These are phyloP conservation scores for Penicillium polonicum DNA, from an alignment of 2,329 filamentous ascomycete species.

Conservation along the genomic window DNA sequence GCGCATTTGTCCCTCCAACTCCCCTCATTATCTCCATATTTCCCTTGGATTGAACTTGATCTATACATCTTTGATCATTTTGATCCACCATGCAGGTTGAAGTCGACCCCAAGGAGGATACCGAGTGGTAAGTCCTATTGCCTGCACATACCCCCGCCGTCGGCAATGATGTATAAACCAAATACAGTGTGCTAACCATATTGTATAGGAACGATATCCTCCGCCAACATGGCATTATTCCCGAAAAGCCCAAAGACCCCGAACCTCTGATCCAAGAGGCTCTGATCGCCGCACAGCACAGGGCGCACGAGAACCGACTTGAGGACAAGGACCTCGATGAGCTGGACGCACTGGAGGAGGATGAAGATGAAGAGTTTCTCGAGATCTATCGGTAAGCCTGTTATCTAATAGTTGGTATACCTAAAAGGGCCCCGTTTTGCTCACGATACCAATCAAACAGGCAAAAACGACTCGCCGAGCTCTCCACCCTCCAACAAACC, in stretches of 20 bases:
- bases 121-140: slow-evolving; percentile 72
- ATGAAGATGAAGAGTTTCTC: slow-evolving; percentile 90
- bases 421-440: neutral
- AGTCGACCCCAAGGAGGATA: slow-evolving; percentile 93
- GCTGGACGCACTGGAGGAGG: slow-evolving; percentile 87
- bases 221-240: slow-evolving; percentile 92
- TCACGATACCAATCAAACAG: slow-evolving; percentile 33
- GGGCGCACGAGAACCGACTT: slow-evolving; percentile 87
- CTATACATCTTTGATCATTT: neutral
- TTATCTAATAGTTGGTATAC: neutral
- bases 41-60: neutral
- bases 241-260: slow-evolving; percentile 94
- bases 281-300: slow-evolving; percentile 73
- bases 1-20: slow-evolving; percentile 7
- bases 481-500: slow-evolving; percentile 71
- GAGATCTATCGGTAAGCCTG: slow-evolving; percentile 68
- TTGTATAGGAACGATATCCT: slow-evolving; percentile 88
- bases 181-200: slow-evolving; percentile 14
- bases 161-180: slow-evolving; percentile 11
- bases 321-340: slow-evolving; percentile 95
- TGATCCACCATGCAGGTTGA: slow-evolving; percentile 65
- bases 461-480: slow-evolving; percentile 80
- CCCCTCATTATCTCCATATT: slow-evolving; percentile 5
- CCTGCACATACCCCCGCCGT: slow-evolving; percentile 15
- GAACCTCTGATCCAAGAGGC: slow-evolving; percentile 97